phyloP scores from a whole-genome alignment of 768 basidiomycete genomes.

The Trametes coccinea region DNA sequence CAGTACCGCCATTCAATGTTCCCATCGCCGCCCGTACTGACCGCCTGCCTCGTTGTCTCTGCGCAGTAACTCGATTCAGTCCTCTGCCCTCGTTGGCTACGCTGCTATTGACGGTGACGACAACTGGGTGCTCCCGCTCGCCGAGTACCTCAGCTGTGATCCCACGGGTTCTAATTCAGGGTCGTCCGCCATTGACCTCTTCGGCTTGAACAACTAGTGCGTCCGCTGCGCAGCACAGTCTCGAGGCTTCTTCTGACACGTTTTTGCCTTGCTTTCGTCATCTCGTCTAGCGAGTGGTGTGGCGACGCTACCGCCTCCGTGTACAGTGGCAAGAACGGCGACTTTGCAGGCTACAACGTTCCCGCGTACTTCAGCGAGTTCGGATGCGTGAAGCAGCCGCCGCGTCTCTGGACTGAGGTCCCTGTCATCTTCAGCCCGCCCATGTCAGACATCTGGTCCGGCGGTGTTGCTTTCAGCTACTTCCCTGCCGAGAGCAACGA shows the following conservation, averaged over 20 bases:
- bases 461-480: constrained; percentile 87
- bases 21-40: not conserved
- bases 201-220: constrained; percentile 85
- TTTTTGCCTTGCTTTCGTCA: constrained; percentile 2
- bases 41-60: not conserved
- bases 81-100: constrained; percentile 75
- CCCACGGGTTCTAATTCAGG: constrained; percentile 51
- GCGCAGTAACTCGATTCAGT: constrained; percentile 61
- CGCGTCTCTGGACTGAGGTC: constrained; percentile 82
- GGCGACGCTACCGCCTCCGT: constrained; percentile 58
- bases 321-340: constrained; percentile 55
- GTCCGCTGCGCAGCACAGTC: constrained; percentile 32
- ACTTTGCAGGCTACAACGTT: constrained; percentile 68
- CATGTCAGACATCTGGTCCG: constrained; percentile 83
- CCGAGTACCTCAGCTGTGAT: constrained; percentile 82
- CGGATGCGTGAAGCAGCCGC: constrained; percentile 62
- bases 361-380: constrained; percentile 91
- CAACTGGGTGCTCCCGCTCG: constrained; percentile 63
- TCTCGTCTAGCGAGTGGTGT: constrained; percentile 70
- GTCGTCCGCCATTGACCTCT: constrained; percentile 74
- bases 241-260: not conserved
- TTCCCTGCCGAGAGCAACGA: constrained; percentile 76
- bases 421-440: constrained; percentile 67
- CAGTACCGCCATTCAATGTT: constrained; percentile 31
- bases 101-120: constrained; percentile 77